Base-by-base conservation (phyloP, 495 filamentous ascomycete genomes). In the Penicillium goetzii region DNA sequence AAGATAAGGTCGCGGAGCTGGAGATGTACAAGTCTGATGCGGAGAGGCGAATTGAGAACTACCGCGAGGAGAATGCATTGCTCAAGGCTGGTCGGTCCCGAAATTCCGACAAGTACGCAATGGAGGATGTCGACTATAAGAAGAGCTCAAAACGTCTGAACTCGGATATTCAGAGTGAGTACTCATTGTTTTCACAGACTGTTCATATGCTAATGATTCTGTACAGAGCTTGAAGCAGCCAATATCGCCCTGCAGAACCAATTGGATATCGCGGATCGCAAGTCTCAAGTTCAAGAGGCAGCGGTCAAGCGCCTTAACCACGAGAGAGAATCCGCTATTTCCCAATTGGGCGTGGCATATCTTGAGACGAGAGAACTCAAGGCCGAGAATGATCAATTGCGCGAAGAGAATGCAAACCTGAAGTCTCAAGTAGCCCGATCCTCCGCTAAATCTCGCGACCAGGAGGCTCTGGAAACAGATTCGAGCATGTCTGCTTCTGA, bases 311-410 rank as follows among this genome's bases (percentile, higher is more conserved):
- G 84, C 32, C 71, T 90, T 41, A 85, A 82, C 49, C 80, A 83
- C 40, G 89, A 92, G 59, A 80, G 88, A 41, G 87, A 91, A 65
- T 84, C 85, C 56, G 82, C 88, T 7, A 80, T 89, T 30, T 83
- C 83, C 33, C 88, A 90, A 49, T 74, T 90, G 14, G 86, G 81
- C 4, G 80, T 86, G 23, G 86, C 89, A 14, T 88, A 86, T 56
- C 78, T 84, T n/a, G 84, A 84, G 51, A 79, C 80, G 0, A 87
- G 89, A 60, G 86, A 89, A 56, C 72, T 90, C 19, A 89, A 89
- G 74, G 69, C 60, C n/a, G 84, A 86, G 33, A 86, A 83, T 60
- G 78, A 83, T 36, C 73, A 61, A 17, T 64, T 87, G n/a, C 73
- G 71, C 34, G 68, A 76, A 47, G 82, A 85, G 62, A 83, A 85